phyloP scores from a whole-genome alignment of 805 yeast species.

The Metschnikowia aberdeeniae region DNA sequence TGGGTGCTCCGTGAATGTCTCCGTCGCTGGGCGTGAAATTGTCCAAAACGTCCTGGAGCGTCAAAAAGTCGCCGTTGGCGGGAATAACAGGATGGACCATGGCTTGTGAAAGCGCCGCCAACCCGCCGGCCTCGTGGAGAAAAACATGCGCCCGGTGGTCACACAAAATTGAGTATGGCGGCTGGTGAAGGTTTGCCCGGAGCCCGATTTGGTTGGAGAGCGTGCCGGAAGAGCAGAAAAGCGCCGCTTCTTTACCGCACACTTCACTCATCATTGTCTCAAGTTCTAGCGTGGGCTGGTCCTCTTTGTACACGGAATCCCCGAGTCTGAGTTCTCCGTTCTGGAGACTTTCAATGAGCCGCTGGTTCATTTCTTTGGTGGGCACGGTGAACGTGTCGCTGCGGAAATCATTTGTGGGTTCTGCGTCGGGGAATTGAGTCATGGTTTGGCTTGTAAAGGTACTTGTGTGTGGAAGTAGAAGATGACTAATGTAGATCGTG shows the following conservation, averaged over 20 bases:
- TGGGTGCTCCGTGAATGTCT: conserved; percentile 86
- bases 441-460: conserved; percentile 10
- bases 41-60: conserved; percentile 73
- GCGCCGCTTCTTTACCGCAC: conserved; percentile 76
- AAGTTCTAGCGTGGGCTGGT: conserved; percentile 58
- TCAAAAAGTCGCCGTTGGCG: conserved; percentile 67
- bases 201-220: conserved; percentile 84
- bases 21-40: conserved; percentile 66
- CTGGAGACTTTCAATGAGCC: conserved; percentile 45
- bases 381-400: conserved; percentile 93
- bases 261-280: conserved; percentile 62
- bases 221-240: conserved; percentile 87
- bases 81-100: conserved; percentile 86
- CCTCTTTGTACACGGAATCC: conserved; percentile 88
- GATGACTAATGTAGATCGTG: background rate
- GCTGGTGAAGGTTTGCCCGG: conserved; percentile 70
- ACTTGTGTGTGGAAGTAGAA: background rate
- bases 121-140: conserved; percentile 84
- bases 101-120: conserved; percentile 85
- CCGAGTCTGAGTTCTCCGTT: conserved; percentile 43
- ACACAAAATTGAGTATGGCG: conserved; percentile 82
- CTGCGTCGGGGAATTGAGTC: conserved; percentile 14
- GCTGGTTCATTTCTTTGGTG: conserved; percentile 60
- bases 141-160: conserved; percentile 84
- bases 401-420: conserved; percentile 38